These are phyloP conservation scores for Penicillium coprophilum DNA, from an alignment of 495 filamentous ascomycete genomes.

Conservation along the genomic window DNA sequence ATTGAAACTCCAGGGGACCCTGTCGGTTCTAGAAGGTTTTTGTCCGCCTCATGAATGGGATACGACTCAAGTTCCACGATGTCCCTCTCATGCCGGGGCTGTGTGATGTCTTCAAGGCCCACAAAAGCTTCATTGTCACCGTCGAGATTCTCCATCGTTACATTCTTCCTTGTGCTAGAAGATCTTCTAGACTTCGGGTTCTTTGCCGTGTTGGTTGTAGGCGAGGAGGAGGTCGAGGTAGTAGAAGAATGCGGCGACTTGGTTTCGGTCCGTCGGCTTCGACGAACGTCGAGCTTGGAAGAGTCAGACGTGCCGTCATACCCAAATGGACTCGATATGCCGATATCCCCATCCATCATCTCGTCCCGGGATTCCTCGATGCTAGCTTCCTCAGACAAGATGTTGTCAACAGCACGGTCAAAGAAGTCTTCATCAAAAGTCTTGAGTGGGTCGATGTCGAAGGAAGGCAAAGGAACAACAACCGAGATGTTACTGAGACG, in stretches of 20 bases:
- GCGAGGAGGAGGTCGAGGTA: background rate
- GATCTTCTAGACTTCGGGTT: background rate
- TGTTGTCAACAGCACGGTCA: conserved; percentile 22
- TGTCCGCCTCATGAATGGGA: background rate
- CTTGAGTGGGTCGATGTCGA: conserved; percentile 23
- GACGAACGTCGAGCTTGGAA: background rate
- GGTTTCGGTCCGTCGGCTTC: background rate
- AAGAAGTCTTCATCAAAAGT: conserved; percentile 20
- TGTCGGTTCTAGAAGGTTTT: background rate
- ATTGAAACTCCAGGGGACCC: background rate
- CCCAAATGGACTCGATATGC: background rate
- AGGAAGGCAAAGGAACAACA: conserved; percentile 22
- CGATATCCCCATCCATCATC: background rate
- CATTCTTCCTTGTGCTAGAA: background rate
- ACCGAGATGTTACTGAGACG: conserved; percentile 16
- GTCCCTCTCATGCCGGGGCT: background rate
- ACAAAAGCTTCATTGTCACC: background rate
- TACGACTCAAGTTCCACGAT: background rate
- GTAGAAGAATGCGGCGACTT: conserved; percentile 7
- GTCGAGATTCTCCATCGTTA: background rate
- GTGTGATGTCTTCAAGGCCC: background rate
- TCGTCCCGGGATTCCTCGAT: conserved; percentile 22
- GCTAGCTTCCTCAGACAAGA: conserved; percentile 28
- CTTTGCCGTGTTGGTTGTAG: background rate
- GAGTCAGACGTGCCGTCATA: background rate